These are phyloP conservation scores for Hymenoscyphus linearis DNA, from an alignment of 2,329 filamentous ascomycete genomes.

Conservation along the genomic window DNA sequence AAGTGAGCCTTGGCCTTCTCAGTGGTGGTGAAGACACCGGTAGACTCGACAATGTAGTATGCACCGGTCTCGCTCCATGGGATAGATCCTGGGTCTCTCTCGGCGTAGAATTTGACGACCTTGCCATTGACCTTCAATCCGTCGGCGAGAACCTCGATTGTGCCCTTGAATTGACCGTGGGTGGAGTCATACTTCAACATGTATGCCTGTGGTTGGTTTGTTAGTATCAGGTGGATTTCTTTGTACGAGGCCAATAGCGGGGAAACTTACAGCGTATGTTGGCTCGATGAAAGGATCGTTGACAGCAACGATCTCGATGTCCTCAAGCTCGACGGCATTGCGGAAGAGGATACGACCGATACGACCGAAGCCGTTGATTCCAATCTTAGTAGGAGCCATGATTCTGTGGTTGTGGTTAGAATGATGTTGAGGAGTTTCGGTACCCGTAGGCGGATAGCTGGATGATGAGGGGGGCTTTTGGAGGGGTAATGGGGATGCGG, in stretches of 20 bases:
- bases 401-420: constrained; percentile 31
- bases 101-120: constrained; percentile 88
- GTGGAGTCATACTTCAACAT: constrained; percentile 99
- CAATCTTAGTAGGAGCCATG: constrained; percentile 65
- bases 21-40: constrained; percentile 97
- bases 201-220: constrained; percentile 66
- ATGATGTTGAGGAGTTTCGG: neutral
- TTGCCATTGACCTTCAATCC: constrained; percentile 88
- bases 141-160: constrained; percentile 63
- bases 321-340: constrained; percentile 86
- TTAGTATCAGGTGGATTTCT: neutral
- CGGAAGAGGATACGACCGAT: constrained; percentile 99
- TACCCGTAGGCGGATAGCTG: neutral
- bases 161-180: constrained; percentile 95
- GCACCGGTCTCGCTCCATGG: constrained; percentile 85
- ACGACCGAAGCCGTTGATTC: constrained; percentile 99
- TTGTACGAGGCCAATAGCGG: neutral
- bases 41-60: constrained; percentile 95
- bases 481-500: neutral
- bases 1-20: constrained; percentile 94
- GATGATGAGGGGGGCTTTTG: neutral
- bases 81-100: constrained; percentile 85
- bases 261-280: constrained; percentile 82
- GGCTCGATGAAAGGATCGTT: constrained; percentile 99
- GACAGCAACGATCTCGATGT: constrained; percentile 90